phyloP scores from a whole-genome alignment of 495 filamentous ascomycete species.

The Aspergillus baeticus region DNA sequence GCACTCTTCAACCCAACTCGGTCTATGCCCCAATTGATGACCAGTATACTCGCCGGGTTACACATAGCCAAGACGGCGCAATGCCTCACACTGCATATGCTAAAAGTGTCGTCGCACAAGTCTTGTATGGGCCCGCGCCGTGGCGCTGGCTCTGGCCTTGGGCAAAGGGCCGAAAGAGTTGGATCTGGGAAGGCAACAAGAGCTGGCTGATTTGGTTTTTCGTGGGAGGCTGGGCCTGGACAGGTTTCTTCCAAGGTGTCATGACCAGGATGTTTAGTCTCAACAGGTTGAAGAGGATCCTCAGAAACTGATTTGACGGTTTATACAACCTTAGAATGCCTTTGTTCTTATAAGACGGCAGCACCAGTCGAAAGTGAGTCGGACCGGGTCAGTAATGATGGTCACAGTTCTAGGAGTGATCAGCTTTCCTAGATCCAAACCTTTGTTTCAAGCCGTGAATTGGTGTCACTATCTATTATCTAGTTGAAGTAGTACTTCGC shows the following conservation, averaged over 20 bases:
- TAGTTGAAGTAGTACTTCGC: too few relatives aligned
- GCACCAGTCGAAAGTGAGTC: too few relatives aligned
- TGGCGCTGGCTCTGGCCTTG: constrained; percentile 51
- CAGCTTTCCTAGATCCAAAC: too few relatives aligned
- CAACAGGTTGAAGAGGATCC: constrained; percentile 30
- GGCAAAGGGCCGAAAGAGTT: constrained; percentile 40
- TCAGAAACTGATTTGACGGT: constrained; percentile 14
- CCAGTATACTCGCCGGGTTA: constrained; percentile 51
- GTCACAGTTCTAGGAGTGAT: too few relatives aligned
- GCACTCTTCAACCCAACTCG: constrained; percentile 44
- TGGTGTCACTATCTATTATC: too few relatives aligned
- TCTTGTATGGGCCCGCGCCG: constrained; percentile 46
- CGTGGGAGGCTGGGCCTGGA: constrained; percentile 42
- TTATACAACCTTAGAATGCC: too few relatives aligned
- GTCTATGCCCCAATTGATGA: constrained; percentile 52
- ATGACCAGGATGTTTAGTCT: constrained; percentile 50
- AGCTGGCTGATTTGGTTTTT: constrained; percentile 51
- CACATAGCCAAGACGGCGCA: constrained; percentile 55
- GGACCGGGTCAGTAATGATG: too few relatives aligned
- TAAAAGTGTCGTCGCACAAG: constrained; percentile 51
- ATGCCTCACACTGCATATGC: constrained; percentile 57
- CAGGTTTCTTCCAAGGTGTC: constrained; percentile 37
- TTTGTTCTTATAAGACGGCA: too few relatives aligned
- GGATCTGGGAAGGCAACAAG: constrained; percentile 54
- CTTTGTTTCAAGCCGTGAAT: too few relatives aligned